Conservation (phyloP, 352 stramenopile genomes). For the Globisporangium heterothallicum region DNA sequence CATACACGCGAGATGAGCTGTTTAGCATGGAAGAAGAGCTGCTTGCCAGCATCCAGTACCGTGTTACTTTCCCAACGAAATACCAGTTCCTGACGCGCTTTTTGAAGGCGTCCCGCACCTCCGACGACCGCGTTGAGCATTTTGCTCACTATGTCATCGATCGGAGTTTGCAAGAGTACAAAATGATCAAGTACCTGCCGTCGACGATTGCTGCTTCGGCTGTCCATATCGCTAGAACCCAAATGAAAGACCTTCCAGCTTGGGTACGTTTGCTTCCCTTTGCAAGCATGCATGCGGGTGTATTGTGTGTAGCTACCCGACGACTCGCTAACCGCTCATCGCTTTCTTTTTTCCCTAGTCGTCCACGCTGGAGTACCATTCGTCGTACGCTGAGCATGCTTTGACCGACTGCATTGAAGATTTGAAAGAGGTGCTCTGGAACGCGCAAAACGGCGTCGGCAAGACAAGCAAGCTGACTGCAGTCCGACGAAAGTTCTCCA, state of each 20-base stretch:
- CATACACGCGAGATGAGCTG: slow-evolving; percentile 85
- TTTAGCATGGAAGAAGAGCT: slow-evolving; percentile 83
- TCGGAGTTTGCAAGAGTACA: slow-evolving; percentile 97
- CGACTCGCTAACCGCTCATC: too few species aligned
- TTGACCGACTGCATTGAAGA: slow-evolving; percentile 63
- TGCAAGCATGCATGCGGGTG: slow-evolving; percentile 5
- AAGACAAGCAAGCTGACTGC: slow-evolving; percentile 78
- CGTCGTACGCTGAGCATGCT: slow-evolving; percentile 61
- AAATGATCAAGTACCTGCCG: slow-evolving; percentile 96
- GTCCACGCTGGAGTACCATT: slow-evolving; percentile 69
- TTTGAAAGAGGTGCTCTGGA: slow-evolving; percentile 79
- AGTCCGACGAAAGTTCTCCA: slow-evolving; percentile 82
- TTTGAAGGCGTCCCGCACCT: slow-evolving; percentile 71
- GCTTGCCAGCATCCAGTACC: slow-evolving; percentile 62
- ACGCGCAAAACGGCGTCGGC: slow-evolving; percentile 53
- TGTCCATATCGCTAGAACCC: slow-evolving; percentile 93
- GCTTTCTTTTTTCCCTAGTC: too few species aligned
- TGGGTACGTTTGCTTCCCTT: slow-evolving; percentile 51
- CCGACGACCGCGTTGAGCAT: slow-evolving; percentile 67
- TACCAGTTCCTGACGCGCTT: slow-evolving; percentile 88
- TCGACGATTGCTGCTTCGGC: slow-evolving; percentile 96
- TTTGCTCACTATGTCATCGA: slow-evolving; percentile 98
- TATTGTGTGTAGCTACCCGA: slow-evolving; percentile 8
- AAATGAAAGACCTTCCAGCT: slow-evolving; percentile 67
- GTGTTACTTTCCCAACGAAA: slow-evolving; percentile 78